Conservation (phyloP, 306 rosid genomes). For the Corylus avellana region DNA sequence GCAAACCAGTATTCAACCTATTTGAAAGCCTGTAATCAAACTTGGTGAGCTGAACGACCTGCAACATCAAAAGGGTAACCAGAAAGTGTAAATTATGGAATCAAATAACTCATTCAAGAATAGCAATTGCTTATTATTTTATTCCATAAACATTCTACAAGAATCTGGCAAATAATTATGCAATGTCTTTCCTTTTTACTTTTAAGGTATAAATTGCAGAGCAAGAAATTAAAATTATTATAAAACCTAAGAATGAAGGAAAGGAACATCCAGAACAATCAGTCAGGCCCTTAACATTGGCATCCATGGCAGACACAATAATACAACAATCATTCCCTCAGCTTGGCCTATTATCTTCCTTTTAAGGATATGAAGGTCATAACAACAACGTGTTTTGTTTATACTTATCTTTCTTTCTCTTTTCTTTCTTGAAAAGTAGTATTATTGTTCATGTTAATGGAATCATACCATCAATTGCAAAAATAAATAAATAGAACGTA, state of each 20-base stretch:
- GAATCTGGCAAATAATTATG: background rate
- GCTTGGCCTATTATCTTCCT: background rate
- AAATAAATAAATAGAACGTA: background rate
- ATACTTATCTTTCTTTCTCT: background rate
- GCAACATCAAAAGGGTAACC: constrained; percentile 26
- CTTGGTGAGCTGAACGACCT: constrained; percentile 83
- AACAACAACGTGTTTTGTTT: background rate
- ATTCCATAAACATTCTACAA: background rate
- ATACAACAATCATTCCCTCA: background rate
- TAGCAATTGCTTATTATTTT: background rate
- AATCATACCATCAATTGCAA: background rate
- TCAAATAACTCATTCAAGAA: background rate
- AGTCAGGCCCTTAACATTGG: background rate
- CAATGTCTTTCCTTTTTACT: background rate
- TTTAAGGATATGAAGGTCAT: background rate
- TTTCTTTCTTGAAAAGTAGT: too few relatives aligned
- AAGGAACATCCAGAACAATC: background rate
- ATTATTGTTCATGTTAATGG: background rate
- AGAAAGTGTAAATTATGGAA: constrained; percentile 18
- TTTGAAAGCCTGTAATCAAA: constrained; percentile 94
- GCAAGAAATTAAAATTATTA: background rate
- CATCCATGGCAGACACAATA: background rate
- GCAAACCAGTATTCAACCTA: constrained; percentile 60
- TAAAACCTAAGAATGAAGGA: background rate
- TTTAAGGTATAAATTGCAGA: background rate